phyloP scores from a whole-genome alignment of 306 rosid genomes.

The Vigna hirtella region DNA sequence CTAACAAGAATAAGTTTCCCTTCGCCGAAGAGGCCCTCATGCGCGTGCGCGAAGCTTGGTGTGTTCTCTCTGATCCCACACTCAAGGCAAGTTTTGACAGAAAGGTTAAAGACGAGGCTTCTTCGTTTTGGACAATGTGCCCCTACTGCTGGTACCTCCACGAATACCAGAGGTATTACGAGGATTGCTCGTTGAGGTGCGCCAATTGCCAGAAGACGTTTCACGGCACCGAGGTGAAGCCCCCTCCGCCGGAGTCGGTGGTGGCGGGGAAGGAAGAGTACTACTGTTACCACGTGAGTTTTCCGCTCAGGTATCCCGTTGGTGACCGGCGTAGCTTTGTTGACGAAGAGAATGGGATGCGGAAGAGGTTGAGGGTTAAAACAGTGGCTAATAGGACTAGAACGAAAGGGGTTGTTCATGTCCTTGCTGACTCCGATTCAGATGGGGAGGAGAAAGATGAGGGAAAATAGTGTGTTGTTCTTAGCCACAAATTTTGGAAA shows the following conservation, averaged over 20 bases:
- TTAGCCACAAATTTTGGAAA: not conserved
- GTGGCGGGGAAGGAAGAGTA: conserved; percentile 66
- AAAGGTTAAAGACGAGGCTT: not conserved
- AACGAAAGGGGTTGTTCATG: conserved; percentile 17
- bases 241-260: conserved; percentile 50
- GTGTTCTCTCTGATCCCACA: conserved; percentile 50
- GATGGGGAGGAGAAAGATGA: not conserved
- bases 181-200: conserved; percentile 66
- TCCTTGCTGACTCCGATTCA: conserved; percentile 1
- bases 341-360: not conserved
- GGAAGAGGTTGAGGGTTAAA: conserved; percentile 49
- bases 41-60: conserved; percentile 63
- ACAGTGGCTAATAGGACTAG: conserved; percentile 48
- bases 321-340: not conserved
- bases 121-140: conserved; percentile 77
- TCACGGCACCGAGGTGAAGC: conserved; percentile 65
- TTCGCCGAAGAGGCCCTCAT: conserved; percentile 49
- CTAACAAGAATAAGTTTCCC: conserved; percentile 49
- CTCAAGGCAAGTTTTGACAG: conserved; percentile 41
- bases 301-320: conserved; percentile 44
- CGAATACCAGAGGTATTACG: conserved; percentile 60
- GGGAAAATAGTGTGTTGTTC: not conserved
- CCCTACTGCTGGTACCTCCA: conserved; percentile 73
- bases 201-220: conserved; percentile 60
- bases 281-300: conserved; percentile 48